phyloP scores from a whole-genome alignment of 2,329 filamentous ascomycete species.

The Ophiostoma pallidulum region DNA sequence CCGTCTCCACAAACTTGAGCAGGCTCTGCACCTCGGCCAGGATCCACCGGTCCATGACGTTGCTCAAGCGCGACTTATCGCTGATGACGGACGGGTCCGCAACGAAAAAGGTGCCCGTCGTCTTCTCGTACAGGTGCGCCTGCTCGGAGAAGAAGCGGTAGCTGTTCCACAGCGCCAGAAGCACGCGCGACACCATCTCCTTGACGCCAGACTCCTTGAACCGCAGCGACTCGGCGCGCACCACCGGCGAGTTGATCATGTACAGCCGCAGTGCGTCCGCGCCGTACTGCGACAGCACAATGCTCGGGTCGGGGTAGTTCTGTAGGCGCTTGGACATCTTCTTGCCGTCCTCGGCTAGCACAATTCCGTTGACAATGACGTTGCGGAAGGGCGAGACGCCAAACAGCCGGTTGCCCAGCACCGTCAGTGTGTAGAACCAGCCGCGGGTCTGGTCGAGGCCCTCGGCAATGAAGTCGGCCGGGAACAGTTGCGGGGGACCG shows the following conservation, averaged over 20 bases:
- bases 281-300: constrained; percentile 80
- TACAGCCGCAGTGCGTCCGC: constrained; percentile 91
- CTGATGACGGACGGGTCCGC: constrained; percentile 57
- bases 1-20: constrained; percentile 81
- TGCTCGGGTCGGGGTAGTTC: constrained; percentile 82
- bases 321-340: constrained; percentile 98
- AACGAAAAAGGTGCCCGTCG: constrained; percentile 63
- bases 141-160: constrained; percentile 96
- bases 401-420: constrained; percentile 68
- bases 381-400: constrained; percentile 67
- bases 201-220: constrained; percentile 92
- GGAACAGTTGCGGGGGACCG: constrained; percentile 25
- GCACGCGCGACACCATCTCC: constrained; percentile 85
- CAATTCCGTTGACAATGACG: constrained; percentile 45
- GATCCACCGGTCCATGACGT: constrained; percentile 96
- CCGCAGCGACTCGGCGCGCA: constrained; percentile 77
- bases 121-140: constrained; percentile 77
- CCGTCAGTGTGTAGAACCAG: constrained; percentile 92
- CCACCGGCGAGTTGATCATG: constrained; percentile 92
- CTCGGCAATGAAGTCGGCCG: constrained; percentile 44
- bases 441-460: constrained; percentile 74
- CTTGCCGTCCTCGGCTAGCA: constrained; percentile 61
- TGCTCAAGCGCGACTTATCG: constrained; percentile 35
- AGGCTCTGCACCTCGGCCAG: constrained; percentile 85
- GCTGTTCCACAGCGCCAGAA: constrained; percentile 89